A percentile compares a stretch with the other conserved stretches of the same genome.
phyloP scores from a whole-genome alignment of 371 early-diverging fungal genomes.

The Circinella umbellata region DNA sequence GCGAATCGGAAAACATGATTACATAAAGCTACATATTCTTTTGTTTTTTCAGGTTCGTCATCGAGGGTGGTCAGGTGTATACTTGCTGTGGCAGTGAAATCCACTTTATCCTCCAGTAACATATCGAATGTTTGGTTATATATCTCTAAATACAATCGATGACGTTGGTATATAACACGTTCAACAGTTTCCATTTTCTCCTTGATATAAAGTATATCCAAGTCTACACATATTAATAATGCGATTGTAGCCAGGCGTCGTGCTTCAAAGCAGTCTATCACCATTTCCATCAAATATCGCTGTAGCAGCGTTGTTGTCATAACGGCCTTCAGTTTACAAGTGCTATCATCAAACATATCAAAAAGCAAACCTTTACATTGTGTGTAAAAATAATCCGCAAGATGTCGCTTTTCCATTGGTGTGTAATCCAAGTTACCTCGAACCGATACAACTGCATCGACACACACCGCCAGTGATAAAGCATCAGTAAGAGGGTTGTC shows the following conservation, averaged over 20 bases:
- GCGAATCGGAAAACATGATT: not conserved
- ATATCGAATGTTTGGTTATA: constrained; percentile 1
- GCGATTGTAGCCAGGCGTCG: constrained; percentile 9
- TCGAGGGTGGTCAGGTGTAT: not conserved
- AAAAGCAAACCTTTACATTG: constrained; percentile 8
- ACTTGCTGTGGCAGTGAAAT: not conserved
- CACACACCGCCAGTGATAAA: constrained; percentile 22
- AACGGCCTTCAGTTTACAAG: constrained; percentile 19
- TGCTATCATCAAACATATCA: constrained; percentile 29
- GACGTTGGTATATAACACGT: constrained; percentile 7
- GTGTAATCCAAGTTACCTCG: constrained; percentile 9
- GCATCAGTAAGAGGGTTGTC: constrained; percentile 14
- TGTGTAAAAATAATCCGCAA: constrained; percentile 27
- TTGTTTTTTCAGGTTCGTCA: not conserved
- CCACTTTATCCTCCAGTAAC: not conserved
- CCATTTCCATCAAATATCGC: not conserved
- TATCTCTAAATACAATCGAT: not conserved
- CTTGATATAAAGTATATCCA: not conserved
- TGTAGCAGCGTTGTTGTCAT: constrained; percentile 2
- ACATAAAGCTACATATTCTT: not conserved
- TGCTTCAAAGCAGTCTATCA: constrained; percentile 9
- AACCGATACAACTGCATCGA: not conserved
- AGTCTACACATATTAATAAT: not conserved
- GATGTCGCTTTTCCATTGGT: constrained; percentile 11
- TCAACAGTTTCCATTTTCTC: not conserved